These are phyloP conservation scores for Dendryphion nanum DNA, from an alignment of 2,329 filamentous ascomycete genomes.

Conservation along the genomic window DNA sequence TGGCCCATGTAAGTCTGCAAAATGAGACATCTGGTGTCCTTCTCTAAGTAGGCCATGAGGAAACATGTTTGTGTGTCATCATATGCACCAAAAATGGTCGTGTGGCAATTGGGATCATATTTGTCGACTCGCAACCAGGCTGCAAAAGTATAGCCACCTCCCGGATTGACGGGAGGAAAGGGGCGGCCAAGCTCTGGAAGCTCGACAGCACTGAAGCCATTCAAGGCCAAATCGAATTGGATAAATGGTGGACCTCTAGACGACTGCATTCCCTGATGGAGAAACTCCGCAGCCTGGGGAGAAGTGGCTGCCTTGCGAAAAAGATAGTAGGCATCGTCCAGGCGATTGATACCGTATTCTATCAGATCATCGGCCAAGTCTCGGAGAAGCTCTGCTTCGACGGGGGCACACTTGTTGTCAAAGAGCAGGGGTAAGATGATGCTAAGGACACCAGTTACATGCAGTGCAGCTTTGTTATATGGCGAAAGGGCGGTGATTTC, in stretches of 20 bases:
- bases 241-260: conserved; percentile 81
- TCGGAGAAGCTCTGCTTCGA: conserved; percentile 50
- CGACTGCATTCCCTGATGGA: conserved; percentile 69
- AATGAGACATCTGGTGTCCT: conserved; percentile 90
- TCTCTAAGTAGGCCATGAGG: conserved; percentile 88
- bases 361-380: conserved; percentile 69
- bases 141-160: conserved; percentile 82
- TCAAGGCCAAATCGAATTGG: conserved; percentile 86
- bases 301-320: conserved; percentile 57
- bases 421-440: conserved; percentile 35
- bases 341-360: conserved; percentile 70
- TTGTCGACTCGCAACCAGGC: conserved; percentile 86
- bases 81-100: conserved; percentile 93
- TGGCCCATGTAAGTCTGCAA: conserved; percentile 92
- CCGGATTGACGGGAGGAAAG: conserved; percentile 76
- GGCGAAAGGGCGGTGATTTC: conserved; percentile 35
- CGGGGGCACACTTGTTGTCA: conserved; percentile 30
- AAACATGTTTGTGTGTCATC: conserved; percentile 92
- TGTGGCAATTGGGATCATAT: conserved; percentile 83
- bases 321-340: conserved; percentile 82
- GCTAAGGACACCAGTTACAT: conserved; percentile 36
- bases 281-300: conserved; percentile 62
- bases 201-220: conserved; percentile 89
- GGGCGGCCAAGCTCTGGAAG: conserved; percentile 77
- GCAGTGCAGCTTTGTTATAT: conserved; percentile 38